A percentile compares a stretch with the other conserved stretches of the same genome.
phyloP scores from a whole-genome alignment of 192 early-diverging fungal genomes.

The Kickxella alabastrina region DNA sequence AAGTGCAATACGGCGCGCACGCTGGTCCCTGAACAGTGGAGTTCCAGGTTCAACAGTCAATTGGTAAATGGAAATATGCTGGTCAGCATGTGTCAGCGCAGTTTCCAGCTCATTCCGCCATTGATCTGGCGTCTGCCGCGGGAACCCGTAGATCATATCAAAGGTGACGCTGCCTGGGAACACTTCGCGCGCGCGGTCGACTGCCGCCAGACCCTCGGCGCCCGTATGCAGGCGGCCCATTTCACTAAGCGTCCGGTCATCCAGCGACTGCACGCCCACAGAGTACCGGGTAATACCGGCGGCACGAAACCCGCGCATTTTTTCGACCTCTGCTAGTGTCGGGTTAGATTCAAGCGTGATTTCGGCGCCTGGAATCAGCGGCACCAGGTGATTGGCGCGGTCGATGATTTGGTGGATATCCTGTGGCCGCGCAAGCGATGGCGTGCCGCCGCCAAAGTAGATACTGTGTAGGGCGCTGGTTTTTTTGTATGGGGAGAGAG shows the following conservation, averaged over 20 bases:
- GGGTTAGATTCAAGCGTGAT: constrained; percentile 54
- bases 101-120: constrained; percentile 42
- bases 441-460: constrained; percentile 61
- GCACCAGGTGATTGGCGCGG: constrained; percentile 15
- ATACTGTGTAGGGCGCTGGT: constrained; percentile 26
- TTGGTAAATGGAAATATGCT: constrained; percentile 55
- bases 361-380: constrained; percentile 30
- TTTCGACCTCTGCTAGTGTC: constrained; percentile 29
- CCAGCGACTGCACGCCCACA: constrained; percentile 54
- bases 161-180: constrained; percentile 41
- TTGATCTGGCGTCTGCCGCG: constrained; percentile 31
- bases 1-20: constrained; percentile 15
- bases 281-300: constrained; percentile 54
- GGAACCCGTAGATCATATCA: constrained; percentile 57
- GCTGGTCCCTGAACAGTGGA: constrained; percentile 35
- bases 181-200: constrained; percentile 19
- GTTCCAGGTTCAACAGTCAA: constrained; percentile 58
- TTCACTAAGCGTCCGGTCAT: constrained; percentile 26
- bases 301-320: constrained; percentile 34
- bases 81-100: constrained; percentile 25
- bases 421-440: constrained; percentile 45
- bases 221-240: constrained; percentile 52
- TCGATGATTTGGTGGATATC: constrained; percentile 28
- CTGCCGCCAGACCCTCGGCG: constrained; percentile 34
- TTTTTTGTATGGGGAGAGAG: constrained; percentile 12